These are phyloP conservation scores for Umbelopsis sp. DNA, from an alignment of 192 early-diverging fungal species.

Conservation along the genomic window DNA sequence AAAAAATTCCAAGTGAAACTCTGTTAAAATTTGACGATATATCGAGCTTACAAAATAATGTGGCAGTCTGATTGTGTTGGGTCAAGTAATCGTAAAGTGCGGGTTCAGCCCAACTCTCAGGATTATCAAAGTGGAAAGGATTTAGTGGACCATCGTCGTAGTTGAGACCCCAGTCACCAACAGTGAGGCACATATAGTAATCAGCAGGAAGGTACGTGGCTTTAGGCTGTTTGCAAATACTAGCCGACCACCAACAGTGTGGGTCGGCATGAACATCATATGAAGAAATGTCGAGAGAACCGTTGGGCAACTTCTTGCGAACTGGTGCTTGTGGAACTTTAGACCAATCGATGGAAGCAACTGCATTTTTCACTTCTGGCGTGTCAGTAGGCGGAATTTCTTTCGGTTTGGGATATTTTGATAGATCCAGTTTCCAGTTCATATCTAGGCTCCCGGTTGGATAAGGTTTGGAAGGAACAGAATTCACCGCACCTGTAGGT, in stretches of 20 bases:
- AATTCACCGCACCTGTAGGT: conserved; percentile 5
- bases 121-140: conserved; percentile 4
- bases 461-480: conserved; percentile 7
- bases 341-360: neutral
- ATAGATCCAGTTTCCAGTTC: neutral
- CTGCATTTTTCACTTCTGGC: neutral
- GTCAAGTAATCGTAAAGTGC: conserved; percentile 41
- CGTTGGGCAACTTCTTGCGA: neutral
- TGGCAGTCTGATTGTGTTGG: conserved; percentile 30
- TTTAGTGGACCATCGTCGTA: conserved; percentile 45
- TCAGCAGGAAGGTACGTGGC: neutral
- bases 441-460: conserved; percentile 14
- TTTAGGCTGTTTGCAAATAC: neutral
- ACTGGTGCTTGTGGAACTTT: neutral
- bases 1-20: neutral
- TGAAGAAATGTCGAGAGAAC: neutral
- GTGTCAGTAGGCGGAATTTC: neutral
- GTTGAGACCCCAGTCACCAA: conserved; percentile 40
- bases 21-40: too few relatives aligned
- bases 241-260: conserved; percentile 13
- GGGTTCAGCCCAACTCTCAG: conserved; percentile 36
- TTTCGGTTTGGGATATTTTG: neutral
- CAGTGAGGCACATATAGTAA: neutral
- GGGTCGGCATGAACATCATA: neutral
- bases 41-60: conserved; percentile 25